Evolutionary conservation across 371 early-diverging fungal genomes (phyloP).

Genomic region (Mucor racemosus): DNA sequence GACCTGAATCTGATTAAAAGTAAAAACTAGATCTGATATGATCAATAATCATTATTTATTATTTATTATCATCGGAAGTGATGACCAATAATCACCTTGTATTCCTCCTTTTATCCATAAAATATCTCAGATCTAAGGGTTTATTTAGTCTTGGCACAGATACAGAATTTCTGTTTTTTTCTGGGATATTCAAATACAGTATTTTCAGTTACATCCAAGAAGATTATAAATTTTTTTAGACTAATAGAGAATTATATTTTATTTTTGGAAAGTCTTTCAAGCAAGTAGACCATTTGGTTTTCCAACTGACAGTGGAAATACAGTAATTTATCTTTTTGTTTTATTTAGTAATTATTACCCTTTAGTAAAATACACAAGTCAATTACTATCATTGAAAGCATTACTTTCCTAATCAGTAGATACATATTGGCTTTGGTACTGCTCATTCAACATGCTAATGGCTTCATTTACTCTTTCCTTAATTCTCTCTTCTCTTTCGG

Average conservation of each 20-base stretch:
- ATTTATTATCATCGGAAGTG: not conserved
- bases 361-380: not conserved
- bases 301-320: no score
- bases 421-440: slow-evolving; percentile 22
- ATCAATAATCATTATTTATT: not conserved
- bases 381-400: slow-evolving; percentile 15
- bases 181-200: not conserved
- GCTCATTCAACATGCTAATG: slow-evolving; percentile 20
- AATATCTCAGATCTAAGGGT: not conserved
- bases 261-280: no score
- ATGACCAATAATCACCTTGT: not conserved
- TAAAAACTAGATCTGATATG: not conserved
- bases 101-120: not conserved
- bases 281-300: no score
- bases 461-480: slow-evolving; percentile 23
- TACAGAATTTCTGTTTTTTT: not conserved
- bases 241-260: no score
- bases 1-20: not conserved
- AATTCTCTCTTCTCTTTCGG: slow-evolving; percentile 12
- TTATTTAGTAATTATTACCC: no score
- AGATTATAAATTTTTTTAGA: no score
- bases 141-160: not conserved
- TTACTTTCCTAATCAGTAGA: slow-evolving; percentile 17
- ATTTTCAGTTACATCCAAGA: no score
- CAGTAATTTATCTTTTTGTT: no score